Conservation (phyloP, 192 early-diverging fungal genomes). For the Coemansia sp. region DNA sequence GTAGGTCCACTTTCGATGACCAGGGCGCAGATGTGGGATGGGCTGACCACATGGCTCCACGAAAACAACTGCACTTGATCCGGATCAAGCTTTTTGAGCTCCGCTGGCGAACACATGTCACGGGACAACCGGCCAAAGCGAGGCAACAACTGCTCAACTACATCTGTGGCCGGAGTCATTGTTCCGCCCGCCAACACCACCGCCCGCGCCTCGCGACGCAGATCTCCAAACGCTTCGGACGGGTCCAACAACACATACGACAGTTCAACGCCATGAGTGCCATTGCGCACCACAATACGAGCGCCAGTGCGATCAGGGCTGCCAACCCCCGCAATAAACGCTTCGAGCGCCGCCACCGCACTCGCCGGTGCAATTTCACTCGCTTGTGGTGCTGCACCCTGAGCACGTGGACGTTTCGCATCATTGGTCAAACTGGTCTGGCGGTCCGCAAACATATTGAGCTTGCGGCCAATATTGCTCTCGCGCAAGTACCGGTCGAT, state of each 20-base stretch:
- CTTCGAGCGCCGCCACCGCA: conserved; percentile 32
- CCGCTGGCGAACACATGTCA: neutral
- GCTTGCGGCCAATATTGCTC: conserved; percentile 64
- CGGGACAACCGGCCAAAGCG: conserved; percentile 7
- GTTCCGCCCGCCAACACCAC: conserved; percentile 92
- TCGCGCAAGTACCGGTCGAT: conserved; percentile 65
- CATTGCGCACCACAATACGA: conserved; percentile 23
- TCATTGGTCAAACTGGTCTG: neutral
- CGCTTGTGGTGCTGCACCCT: neutral
- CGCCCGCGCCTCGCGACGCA: conserved; percentile 77
- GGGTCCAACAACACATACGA: conserved; percentile 90
- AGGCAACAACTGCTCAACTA: conserved; percentile 34
- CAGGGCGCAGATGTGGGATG: conserved; percentile 69
- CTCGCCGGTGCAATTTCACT: conserved; percentile 19
- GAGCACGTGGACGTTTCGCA: neutral
- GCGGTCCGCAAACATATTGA: conserved; percentile 52
- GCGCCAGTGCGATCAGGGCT: conserved; percentile 31
- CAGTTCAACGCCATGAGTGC: conserved; percentile 32
- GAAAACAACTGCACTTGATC: conserved; percentile 62
- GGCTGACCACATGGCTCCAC: conserved; percentile 85
- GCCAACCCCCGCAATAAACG: conserved; percentile 44
- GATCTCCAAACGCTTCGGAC: conserved; percentile 69
- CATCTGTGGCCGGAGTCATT: conserved; percentile 76
- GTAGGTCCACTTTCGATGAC: conserved; percentile 66
- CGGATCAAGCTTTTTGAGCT: conserved; percentile 13